phyloP scores from a whole-genome alignment of 2,329 filamentous ascomycete genomes.

The Venturia carpophila region DNA sequence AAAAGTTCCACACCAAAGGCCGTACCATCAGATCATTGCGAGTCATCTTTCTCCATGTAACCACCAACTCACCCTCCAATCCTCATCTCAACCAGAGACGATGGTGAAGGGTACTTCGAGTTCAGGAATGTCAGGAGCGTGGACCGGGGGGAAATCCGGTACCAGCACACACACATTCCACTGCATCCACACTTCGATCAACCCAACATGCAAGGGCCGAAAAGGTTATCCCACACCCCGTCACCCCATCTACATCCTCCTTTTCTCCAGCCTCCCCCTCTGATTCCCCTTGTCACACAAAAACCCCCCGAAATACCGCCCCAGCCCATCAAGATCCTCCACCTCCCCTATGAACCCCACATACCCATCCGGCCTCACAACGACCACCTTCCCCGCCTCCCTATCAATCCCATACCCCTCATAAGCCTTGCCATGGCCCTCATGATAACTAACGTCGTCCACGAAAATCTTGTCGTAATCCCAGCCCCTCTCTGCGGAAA shows the following conservation, averaged over 20 bases:
- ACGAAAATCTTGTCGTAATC: conserved; percentile 40
- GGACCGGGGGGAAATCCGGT: too few species aligned
- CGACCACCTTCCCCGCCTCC: conserved; percentile 50
- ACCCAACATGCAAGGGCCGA: too few species aligned
- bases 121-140: too few species aligned
- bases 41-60: too few species aligned
- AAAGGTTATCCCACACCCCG: too few species aligned
- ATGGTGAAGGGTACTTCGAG: too few species aligned
- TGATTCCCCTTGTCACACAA: conserved; percentile 11
- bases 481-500: conserved; percentile 33
- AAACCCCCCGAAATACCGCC: conserved; percentile 23
- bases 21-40: too few species aligned
- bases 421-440: conserved; percentile 41
- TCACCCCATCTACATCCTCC: not conserved
- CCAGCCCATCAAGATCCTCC: conserved; percentile 28
- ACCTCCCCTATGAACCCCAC: conserved; percentile 41
- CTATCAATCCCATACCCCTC: conserved; percentile 51
- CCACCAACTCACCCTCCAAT: too few species aligned
- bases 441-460: conserved; percentile 38
- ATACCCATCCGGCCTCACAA: conserved; percentile 61
- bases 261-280: not conserved
- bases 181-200: too few species aligned
- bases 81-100: too few species aligned
- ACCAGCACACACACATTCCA: too few species aligned
- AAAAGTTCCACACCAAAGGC: too few species aligned